Evolutionary conservation across 192 early-diverging fungal genomes (phyloP).

Genomic region (Entophlyctis luteolus): DNA sequence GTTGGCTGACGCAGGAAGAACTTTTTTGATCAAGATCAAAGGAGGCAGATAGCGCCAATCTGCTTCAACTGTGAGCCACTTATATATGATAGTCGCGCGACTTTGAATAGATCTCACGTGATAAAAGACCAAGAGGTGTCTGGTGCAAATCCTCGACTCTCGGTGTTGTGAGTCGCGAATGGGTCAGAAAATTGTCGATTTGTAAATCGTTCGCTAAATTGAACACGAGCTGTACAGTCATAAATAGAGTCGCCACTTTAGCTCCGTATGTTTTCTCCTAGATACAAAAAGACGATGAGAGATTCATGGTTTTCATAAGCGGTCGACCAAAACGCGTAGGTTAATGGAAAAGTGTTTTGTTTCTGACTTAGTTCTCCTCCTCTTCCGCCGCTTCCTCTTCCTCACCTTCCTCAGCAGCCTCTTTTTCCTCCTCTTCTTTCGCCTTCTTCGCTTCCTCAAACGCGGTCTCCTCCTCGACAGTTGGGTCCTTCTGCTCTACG

Average conservation of each 20-base stretch:
- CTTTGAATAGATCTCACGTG: too few species aligned
- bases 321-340: not conserved
- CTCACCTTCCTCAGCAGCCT: constrained; percentile 46
- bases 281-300: not conserved
- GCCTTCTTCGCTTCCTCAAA: constrained; percentile 50
- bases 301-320: not conserved
- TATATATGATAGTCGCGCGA: too few species aligned
- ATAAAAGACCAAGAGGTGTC: too few species aligned
- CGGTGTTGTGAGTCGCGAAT: too few species aligned
- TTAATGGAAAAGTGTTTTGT: not conserved
- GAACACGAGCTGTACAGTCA: not conserved
- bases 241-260: not conserved
- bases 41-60: too few species aligned
- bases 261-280: not conserved
- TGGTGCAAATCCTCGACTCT: too few species aligned
- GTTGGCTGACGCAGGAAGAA: too few species aligned
- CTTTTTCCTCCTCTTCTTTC: constrained; percentile 47
- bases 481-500: constrained; percentile 54
- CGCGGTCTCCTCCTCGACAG: constrained; percentile 53
- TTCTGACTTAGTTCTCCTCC: constrained; percentile 1
- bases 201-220: not conserved
- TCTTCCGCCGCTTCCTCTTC: constrained; percentile 48
- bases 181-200: too few species aligned
- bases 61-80: too few species aligned
- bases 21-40: too few species aligned